These are phyloP conservation scores for Trichosporon inkin DNA, from an alignment of 1,284 basidiomycete genomes.

Conservation along the genomic window DNA sequence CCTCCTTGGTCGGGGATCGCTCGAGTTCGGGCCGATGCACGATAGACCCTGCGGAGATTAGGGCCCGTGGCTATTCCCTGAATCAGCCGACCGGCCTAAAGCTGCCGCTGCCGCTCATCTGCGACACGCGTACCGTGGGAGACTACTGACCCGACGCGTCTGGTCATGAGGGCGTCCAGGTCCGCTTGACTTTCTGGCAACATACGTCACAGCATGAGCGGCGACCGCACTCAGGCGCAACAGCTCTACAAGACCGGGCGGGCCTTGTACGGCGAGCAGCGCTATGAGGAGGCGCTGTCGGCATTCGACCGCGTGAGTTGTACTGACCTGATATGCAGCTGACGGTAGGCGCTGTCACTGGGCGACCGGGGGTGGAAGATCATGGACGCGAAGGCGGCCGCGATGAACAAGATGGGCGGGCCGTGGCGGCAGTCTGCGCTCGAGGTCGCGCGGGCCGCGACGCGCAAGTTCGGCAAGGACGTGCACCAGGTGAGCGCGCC, in stretches of 20 bases:
- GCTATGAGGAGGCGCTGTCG: slow-evolving; percentile 22
- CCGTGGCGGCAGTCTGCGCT: slow-evolving; percentile 26
- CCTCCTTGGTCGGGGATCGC: no score
- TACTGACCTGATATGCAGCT: background rate
- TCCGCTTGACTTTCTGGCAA: no score
- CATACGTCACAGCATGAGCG: background rate
- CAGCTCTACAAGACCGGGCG: slow-evolving; percentile 17
- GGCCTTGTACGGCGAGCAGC: slow-evolving; percentile 12
- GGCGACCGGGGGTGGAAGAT: slow-evolving; percentile 24
- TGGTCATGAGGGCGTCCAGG: no score
- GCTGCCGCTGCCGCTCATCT: no score
- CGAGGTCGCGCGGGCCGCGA: slow-evolving; percentile 26
- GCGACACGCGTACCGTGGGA: no score
- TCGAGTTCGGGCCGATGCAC: no score
- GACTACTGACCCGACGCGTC: no score
- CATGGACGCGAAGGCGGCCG: slow-evolving; percentile 31
- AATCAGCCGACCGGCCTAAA: no score
- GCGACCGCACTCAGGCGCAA: slow-evolving; percentile 17
- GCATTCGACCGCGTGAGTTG: slow-evolving; percentile 27
- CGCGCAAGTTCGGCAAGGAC: slow-evolving; percentile 27
- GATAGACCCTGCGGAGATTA: no score
- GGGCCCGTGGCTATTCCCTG: no score
- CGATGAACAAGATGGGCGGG: slow-evolving; percentile 26
- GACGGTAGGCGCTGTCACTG: slow-evolving; percentile 29
- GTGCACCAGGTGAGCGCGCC: slow-evolving; percentile 18